Conservation (phyloP, 1,284 basidiomycete genomes). For the Boletellus deceptivus region DNA sequence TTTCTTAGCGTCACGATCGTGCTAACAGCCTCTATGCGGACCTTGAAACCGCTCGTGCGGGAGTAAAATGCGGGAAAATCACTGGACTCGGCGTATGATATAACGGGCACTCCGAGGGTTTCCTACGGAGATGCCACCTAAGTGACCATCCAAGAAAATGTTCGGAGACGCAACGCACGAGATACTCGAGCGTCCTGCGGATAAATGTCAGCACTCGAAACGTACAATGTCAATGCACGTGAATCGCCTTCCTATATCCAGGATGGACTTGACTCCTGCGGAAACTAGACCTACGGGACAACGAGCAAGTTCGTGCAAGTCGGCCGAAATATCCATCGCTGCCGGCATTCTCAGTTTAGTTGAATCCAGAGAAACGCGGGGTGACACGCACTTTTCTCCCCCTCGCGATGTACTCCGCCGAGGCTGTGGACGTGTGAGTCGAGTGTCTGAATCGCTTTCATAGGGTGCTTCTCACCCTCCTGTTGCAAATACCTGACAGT, state of each 20-base stretch:
- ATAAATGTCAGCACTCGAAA: conserved; percentile 10
- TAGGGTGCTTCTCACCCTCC: conserved; percentile 56
- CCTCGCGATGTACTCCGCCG: conserved; percentile 94
- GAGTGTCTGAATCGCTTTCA: conserved; percentile 4
- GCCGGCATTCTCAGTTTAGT: conserved; percentile 1
- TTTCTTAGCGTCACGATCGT: conserved; percentile 4
- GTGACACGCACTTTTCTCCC: conserved; percentile 67
- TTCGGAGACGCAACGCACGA: conserved; percentile 47
- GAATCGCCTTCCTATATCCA: conserved; percentile 81
- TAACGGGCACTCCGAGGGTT: conserved; percentile 92
- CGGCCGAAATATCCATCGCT: conserved; percentile 97
- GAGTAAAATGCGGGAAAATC: conserved; percentile 97
- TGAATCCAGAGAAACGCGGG: neutral
- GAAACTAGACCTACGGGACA: conserved; percentile 90
- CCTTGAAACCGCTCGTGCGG: conserved; percentile 80
- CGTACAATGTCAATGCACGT: neutral
- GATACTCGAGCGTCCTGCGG: conserved; percentile 85
- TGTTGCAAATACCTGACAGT: conserved; percentile 69
- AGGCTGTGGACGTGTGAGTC: conserved; percentile 45
- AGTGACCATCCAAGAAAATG: neutral
- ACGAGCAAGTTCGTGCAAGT: conserved; percentile 79
- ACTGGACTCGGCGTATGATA: conserved; percentile 71
- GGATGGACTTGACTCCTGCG: conserved; percentile 92
- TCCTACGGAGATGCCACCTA: conserved; percentile 56
- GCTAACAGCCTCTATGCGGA: neutral